Percentiles rank a stretch among this genome's conserved stretches.
phyloP scores from a whole-genome alignment of 306 rosid genomes.

The Phaseolus lunatus region DNA sequence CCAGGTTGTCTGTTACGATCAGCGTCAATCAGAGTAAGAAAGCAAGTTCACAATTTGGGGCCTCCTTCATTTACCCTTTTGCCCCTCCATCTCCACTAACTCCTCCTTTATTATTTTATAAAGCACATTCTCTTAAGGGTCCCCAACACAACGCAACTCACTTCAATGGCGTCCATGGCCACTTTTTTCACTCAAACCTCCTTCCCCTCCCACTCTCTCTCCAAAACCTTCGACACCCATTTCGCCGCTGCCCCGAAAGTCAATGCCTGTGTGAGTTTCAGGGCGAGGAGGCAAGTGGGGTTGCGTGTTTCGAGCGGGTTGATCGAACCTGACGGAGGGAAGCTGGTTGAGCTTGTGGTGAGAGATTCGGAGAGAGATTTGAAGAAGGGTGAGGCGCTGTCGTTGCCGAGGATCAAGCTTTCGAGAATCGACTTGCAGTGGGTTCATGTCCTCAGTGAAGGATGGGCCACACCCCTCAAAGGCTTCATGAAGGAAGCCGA shows the following conservation, averaged over 20 bases:
- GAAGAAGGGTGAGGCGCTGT: constrained; percentile 72
- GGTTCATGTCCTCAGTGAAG: constrained; percentile 96
- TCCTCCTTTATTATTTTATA: constrained; percentile 39
- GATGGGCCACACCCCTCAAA: constrained; percentile 90
- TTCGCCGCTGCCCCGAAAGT: constrained; percentile 53
- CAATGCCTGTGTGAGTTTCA: constrained; percentile 27
- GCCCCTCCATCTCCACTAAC: constrained; percentile 48
- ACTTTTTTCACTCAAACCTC: constrained; percentile 61
- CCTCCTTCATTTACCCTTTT: constrained; percentile 34
- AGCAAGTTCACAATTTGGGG: neutral
- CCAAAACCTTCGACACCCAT: constrained; percentile 55
- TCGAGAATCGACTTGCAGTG: constrained; percentile 79
- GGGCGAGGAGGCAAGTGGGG: constrained; percentile 38
- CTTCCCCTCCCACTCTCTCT: constrained; percentile 49
- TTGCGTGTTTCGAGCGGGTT: constrained; percentile 68
- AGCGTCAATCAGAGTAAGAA: neutral
- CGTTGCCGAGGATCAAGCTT: constrained; percentile 71
- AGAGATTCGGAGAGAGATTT: constrained; percentile 53
- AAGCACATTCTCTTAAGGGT: constrained; percentile 3
- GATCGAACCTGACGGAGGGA: constrained; percentile 97
- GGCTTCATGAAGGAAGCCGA: constrained; percentile 98
- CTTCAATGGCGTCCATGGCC: constrained; percentile 96
- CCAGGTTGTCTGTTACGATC: constrained; percentile 28
- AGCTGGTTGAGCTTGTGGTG: constrained; percentile 80
- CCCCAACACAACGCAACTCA: neutral